Conservation (phyloP, 495 filamentous ascomycete species). For the Jackrogersella multiformis region DNA sequence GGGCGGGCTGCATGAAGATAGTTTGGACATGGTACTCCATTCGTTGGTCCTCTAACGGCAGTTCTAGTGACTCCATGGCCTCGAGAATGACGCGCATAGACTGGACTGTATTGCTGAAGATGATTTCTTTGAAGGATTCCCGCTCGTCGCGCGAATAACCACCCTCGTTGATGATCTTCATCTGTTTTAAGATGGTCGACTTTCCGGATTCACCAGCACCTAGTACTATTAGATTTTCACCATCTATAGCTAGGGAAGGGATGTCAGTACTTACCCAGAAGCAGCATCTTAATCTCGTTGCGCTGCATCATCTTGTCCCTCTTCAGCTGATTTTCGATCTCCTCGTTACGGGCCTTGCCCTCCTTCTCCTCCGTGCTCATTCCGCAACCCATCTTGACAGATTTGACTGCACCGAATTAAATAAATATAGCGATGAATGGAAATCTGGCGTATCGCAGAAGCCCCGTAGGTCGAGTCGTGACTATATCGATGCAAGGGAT, state of each 20-base stretch:
- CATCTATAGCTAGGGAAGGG: constrained; percentile 3
- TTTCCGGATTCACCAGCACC: constrained; percentile 99
- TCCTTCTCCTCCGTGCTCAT: constrained; percentile 99
- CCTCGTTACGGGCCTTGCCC: constrained; percentile 98
- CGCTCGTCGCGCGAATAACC: constrained; percentile 82
- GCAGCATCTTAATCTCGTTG: constrained; percentile 99
- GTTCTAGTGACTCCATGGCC: constrained; percentile 92
- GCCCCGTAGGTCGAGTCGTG: constrained; percentile 4
- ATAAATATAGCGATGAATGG: constrained; percentile 32
- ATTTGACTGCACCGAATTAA: constrained; percentile 35
- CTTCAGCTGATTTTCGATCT: constrained; percentile 98
- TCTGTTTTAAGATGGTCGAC: constrained; percentile 99
- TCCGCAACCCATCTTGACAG: constrained; percentile 94
- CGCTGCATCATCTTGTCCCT: constrained; percentile 94
- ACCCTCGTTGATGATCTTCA: constrained; percentile 90
- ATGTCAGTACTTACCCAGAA: constrained; percentile 76
- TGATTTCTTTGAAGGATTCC: constrained; percentile 93
- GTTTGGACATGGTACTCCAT: constrained; percentile 95
- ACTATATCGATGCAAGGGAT: constrained; percentile 13
- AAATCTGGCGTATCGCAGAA: constrained; percentile 17
- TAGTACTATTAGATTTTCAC: constrained; percentile 51
- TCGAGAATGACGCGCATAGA: constrained; percentile 96
- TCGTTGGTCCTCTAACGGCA: constrained; percentile 85
- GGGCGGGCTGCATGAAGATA: constrained; percentile 93
- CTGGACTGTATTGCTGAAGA: constrained; percentile 97